Conservation (phyloP, 2,329 filamentous ascomycete species). For the Podosphaera fusca region DNA sequence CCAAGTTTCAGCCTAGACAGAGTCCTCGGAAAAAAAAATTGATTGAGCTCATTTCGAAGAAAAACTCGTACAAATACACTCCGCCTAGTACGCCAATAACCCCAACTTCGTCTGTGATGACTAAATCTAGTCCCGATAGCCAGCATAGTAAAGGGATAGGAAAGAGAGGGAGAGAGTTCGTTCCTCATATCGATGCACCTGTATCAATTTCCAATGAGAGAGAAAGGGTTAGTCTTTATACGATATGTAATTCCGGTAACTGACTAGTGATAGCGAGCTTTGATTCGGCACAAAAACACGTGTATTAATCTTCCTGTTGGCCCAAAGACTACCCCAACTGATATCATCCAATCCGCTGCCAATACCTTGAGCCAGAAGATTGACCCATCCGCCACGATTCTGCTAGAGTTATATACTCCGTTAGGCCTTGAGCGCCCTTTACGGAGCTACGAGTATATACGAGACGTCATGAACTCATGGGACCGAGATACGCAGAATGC, state of each 20-base stretch:
- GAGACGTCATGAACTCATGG: constrained; percentile 86
- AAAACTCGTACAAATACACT: constrained; percentile 4
- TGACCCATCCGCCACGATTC: constrained; percentile 38
- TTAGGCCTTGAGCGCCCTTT: constrained; percentile 64
- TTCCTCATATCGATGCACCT: constrained; percentile 46
- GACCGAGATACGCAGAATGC: constrained; percentile 57
- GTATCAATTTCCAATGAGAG: constrained; percentile 60
- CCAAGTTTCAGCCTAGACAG: constrained; percentile 1
- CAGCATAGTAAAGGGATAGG: constrained; percentile 6
- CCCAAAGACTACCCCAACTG: constrained; percentile 48
- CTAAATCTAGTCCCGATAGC: neutral
- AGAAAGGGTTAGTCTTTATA: constrained; percentile 37
- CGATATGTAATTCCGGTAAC: constrained; percentile 4
- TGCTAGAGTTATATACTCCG: constrained; percentile 53
- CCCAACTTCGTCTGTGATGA: constrained; percentile 4
- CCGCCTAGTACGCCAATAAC: constrained; percentile 3
- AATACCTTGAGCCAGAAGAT: constrained; percentile 40
- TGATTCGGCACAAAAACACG: constrained; percentile 47
- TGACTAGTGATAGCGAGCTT: constrained; percentile 31
- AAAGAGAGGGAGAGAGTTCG: constrained; percentile 11
- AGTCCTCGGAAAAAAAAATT: constrained; percentile 12
- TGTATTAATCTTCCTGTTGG: constrained; percentile 50
- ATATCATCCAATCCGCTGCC: constrained; percentile 47
- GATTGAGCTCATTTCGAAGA: constrained; percentile 12
- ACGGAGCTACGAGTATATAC: constrained; percentile 64